Evolutionary conservation across 371 early-diverging fungal species (phyloP).

Genomic region (Astathelohania contejeani): DNA sequence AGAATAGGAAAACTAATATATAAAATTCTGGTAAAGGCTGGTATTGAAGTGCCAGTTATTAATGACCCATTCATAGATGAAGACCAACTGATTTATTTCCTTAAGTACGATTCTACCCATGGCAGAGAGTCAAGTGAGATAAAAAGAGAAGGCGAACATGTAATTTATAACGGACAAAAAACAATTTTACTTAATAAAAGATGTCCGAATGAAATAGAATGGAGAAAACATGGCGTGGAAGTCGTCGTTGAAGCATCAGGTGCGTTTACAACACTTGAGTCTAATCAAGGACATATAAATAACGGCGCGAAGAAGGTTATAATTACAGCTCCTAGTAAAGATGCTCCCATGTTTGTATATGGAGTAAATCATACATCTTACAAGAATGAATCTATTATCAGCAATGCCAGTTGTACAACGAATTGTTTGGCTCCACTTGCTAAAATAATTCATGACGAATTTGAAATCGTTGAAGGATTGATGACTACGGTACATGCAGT

Average conservation of each 20-base stretch:
- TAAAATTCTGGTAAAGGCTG: constrained; percentile 29
- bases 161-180: constrained; percentile 63
- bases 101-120: constrained; percentile 92
- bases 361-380: constrained; percentile 81
- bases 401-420: constrained; percentile 98
- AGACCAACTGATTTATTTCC: constrained; percentile 79
- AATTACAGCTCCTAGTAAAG: constrained; percentile 83
- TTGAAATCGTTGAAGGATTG: constrained; percentile 63
- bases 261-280: constrained; percentile 75
- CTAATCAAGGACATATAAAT: constrained; percentile 67
- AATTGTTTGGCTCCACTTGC: constrained; percentile 96
- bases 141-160: constrained; percentile 60
- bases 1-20: constrained; percentile 52
- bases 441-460: constrained; percentile 83
- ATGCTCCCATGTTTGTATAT: constrained; percentile 60
- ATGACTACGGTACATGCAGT: constrained; percentile 96
- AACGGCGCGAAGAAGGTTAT: constrained; percentile 90
- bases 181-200: constrained; percentile 58
- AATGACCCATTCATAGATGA: constrained; percentile 91
- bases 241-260: constrained; percentile 95
- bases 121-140: constrained; percentile 67
- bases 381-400: constrained; percentile 66
- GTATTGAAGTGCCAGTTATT: constrained; percentile 72
- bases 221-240: constrained; percentile 68
- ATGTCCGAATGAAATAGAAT: constrained; percentile 70